These are phyloP conservation scores for Arthrinium puccinioides DNA, from an alignment of 2,329 filamentous ascomycete genomes.

Conservation along the genomic window DNA sequence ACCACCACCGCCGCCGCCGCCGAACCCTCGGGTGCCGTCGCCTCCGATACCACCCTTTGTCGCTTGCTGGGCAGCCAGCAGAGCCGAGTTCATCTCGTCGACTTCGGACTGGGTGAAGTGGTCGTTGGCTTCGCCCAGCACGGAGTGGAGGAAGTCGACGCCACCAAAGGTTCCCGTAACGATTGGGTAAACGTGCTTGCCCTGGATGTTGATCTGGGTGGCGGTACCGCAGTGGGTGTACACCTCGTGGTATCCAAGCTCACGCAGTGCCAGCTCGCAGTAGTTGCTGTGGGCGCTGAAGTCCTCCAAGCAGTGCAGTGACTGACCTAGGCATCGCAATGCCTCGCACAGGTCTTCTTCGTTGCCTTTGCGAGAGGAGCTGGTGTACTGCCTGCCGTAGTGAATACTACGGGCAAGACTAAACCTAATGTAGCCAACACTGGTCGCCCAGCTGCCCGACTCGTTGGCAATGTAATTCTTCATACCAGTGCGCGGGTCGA, in stretches of 20 bases:
- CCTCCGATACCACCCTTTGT: constrained; percentile 27
- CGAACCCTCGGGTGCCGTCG: constrained; percentile 30
- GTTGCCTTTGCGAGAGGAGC: constrained; percentile 51
- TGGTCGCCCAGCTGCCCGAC: constrained; percentile 79
- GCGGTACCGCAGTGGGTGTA: constrained; percentile 66
- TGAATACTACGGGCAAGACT: constrained; percentile 70
- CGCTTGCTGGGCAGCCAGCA: constrained; percentile 58
- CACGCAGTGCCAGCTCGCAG: constrained; percentile 67
- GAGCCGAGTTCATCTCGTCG: constrained; percentile 68
- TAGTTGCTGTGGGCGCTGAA: constrained; percentile 81
- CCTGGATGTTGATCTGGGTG: constrained; percentile 59
- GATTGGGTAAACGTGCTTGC: constrained; percentile 63
- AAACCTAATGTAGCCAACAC: constrained; percentile 73
- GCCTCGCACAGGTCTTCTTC: constrained; percentile 78
- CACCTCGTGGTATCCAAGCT: constrained; percentile 61
- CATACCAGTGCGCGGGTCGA: constrained; percentile 80
- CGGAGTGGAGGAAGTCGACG: constrained; percentile 79
- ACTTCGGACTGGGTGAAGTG: constrained; percentile 82
- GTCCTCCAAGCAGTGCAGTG: constrained; percentile 71
- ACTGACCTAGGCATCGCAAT: constrained; percentile 67
- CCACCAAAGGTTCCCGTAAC: constrained; percentile 73
- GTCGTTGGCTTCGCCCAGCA: constrained; percentile 69
- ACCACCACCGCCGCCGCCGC: constrained; percentile 32
- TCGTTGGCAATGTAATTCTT: constrained; percentile 99
- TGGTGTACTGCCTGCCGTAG: constrained; percentile 68